Conservation (phyloP, 2,329 filamentous ascomycete species). For the Stromatinia cepivora region DNA sequence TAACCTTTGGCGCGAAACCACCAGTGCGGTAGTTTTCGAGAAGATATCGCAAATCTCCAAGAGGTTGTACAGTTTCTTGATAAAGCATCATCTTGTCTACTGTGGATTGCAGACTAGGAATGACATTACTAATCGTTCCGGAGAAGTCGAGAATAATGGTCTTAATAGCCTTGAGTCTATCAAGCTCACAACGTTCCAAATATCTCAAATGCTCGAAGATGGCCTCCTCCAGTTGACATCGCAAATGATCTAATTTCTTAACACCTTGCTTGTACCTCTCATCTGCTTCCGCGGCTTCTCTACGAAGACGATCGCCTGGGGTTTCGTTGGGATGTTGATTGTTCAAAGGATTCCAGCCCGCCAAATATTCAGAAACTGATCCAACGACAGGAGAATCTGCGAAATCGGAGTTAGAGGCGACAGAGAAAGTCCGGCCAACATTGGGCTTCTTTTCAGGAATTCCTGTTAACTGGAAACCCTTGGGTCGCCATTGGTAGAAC, state of each 20-base stretch:
- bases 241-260: conserved; percentile 81
- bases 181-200: conserved; percentile 94
- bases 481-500: conserved; percentile 96
- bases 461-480: conserved; percentile 83
- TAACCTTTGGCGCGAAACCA: conserved; percentile 84
- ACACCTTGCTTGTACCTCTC: conserved; percentile 90
- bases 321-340: conserved; percentile 93
- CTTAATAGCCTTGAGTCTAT: conserved; percentile 96
- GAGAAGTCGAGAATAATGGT: conserved; percentile 97
- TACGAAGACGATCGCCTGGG: conserved; percentile 77
- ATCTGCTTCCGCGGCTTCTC: conserved; percentile 87
- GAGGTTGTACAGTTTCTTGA: conserved; percentile 96
- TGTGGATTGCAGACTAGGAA: conserved; percentile 90
- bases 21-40: conserved; percentile 97
- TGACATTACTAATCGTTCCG: conserved; percentile 95
- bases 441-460: conserved; percentile 83
- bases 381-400: conserved; percentile 80
- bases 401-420: conserved; percentile 58
- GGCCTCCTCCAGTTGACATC: conserved; percentile 92
- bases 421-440: conserved; percentile 72
- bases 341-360: conserved; percentile 91
- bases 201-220: conserved; percentile 92
- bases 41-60: conserved; percentile 86
- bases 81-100: conserved; percentile 99
- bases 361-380: conserved; percentile 83